These are phyloP conservation scores for Acanthamoeba royreba DNA, from an alignment of 208 protist species.

Conservation along the genomic window DNA sequence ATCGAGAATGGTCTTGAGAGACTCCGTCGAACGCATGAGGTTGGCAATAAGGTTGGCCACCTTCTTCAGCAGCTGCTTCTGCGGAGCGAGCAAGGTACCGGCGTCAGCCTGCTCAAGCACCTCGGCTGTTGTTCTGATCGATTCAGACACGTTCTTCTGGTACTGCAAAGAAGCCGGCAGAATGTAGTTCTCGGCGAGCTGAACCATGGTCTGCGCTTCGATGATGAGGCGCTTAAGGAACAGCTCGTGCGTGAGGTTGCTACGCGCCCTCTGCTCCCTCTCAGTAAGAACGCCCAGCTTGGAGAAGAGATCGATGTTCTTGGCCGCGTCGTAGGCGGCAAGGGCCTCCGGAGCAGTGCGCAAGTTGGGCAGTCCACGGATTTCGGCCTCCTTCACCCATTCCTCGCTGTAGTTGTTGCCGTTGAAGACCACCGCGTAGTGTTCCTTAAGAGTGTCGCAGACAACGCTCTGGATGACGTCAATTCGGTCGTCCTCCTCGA, in stretches of 20 bases:
- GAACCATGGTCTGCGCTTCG: constrained; percentile 73
- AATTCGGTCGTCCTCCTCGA: background rate
- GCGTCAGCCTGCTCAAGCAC: background rate
- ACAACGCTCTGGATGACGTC: constrained; percentile 60
- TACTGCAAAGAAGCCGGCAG: constrained; percentile 59
- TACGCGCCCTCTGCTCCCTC: constrained; percentile 68
- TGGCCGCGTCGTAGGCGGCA: constrained; percentile 47
- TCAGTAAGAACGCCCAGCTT: constrained; percentile 57
- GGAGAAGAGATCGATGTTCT: constrained; percentile 74
- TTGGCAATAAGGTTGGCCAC: background rate
- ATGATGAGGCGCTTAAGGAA: constrained; percentile 74
- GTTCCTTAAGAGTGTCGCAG: constrained; percentile 58
- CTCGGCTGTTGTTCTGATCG: background rate
- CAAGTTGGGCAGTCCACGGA: constrained; percentile 72
- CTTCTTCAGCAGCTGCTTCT: background rate
- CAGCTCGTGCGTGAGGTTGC: constrained; percentile 61
- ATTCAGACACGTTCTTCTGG: constrained; percentile 54
- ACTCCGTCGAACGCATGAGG: constrained; percentile 24
- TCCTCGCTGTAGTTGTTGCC: constrained; percentile 79
- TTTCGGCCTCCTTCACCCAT: constrained; percentile 69
- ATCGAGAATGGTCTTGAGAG: background rate
- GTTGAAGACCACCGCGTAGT: constrained; percentile 77
- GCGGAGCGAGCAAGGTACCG: background rate
- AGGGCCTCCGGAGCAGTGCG: constrained; percentile 69
- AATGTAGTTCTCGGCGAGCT: constrained; percentile 68